These are phyloP conservation scores for Tinospora cordifolia DNA, from an alignment of 164 flowering plant species.

Conservation along the genomic window DNA sequence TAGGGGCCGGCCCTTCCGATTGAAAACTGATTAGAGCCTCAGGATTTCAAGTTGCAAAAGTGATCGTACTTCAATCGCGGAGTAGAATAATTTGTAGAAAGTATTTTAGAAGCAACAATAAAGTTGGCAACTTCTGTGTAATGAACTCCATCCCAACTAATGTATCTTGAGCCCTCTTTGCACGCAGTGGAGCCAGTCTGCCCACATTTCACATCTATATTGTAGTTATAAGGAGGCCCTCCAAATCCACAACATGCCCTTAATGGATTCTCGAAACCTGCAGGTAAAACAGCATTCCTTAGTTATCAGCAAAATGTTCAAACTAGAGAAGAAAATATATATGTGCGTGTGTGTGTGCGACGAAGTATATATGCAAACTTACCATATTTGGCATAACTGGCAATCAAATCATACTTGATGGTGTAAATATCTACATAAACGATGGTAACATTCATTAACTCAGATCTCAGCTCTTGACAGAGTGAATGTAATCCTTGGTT, in stretches of 20 bases:
- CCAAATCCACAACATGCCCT: constrained; percentile 56
- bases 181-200: constrained; percentile 31
- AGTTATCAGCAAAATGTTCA: not conserved
- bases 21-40: not conserved
- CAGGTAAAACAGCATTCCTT: not conserved
- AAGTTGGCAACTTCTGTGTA: constrained; percentile 58
- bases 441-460: constrained; percentile 30
- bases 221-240: constrained; percentile 56
- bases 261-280: constrained; percentile 53
- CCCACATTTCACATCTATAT: constrained; percentile 33
- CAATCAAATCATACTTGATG: constrained; percentile 48
- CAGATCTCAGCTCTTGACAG: constrained; percentile 26
- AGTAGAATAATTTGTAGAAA: constrained; percentile 37
- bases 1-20: not conserved
- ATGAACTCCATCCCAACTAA: constrained; percentile 69
- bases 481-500: constrained; percentile 27
- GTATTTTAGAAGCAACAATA: constrained; percentile 36
- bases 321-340: not conserved
- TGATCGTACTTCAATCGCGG: constrained; percentile 29
- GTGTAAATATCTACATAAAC: constrained; percentile 43
- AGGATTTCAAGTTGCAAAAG: constrained; percentile 17
- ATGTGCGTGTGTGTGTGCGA: too few relatives aligned
- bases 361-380: constrained; percentile 7
- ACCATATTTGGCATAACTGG: constrained; percentile 37
- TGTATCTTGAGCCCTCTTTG: constrained; percentile 22